Percentiles rank a stretch among this genome's conserved stretches.
These are phyloP conservation scores for Phytophthora podocarpi DNA, from an alignment of 352 stramenopile species.

Conservation along the genomic window DNA sequence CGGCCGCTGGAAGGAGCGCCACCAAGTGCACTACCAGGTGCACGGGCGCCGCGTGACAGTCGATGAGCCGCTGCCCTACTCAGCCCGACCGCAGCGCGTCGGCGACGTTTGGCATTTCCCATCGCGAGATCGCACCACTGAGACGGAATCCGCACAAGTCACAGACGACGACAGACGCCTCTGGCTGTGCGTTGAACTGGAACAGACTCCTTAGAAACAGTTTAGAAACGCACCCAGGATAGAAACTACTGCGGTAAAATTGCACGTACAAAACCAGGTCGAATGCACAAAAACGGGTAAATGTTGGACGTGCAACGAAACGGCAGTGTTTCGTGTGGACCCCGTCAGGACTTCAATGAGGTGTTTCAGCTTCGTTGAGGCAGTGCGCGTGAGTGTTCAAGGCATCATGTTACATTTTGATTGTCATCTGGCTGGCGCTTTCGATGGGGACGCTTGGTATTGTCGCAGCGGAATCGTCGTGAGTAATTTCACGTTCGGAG, in stretches of 20 bases:
- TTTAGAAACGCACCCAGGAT: slow-evolving; percentile 6
- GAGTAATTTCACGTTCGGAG: slow-evolving; percentile 1
- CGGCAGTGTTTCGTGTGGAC: neutral
- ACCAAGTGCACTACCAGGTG: slow-evolving; percentile 94
- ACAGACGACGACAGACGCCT: slow-evolving; percentile 10
- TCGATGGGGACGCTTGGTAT: slow-evolving; percentile 12
- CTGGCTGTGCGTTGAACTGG: slow-evolving; percentile 60
- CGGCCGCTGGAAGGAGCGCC: slow-evolving; percentile 96
- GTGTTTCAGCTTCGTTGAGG: neutral
- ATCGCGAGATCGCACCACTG: slow-evolving; percentile 1
- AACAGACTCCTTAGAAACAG: slow-evolving; percentile 15
- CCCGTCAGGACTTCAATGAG: slow-evolving; percentile 6
- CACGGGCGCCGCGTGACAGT: slow-evolving; percentile 47
- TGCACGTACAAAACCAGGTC: neutral
- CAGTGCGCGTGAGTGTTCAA: no score
- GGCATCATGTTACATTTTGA: no score
- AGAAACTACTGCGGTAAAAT: neutral
- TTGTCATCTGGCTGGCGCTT: no score
- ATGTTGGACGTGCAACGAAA: neutral
- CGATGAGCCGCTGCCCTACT: slow-evolving; percentile 67
- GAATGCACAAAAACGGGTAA: neutral
- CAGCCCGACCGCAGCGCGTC: slow-evolving; percentile 59
- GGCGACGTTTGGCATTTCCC: slow-evolving; percentile 78
- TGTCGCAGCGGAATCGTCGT: slow-evolving; percentile 5
- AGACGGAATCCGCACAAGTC: slow-evolving; percentile 11